Percentiles rank a stretch among this genome's conserved stretches.
phyloP scores from a whole-genome alignment of 179 eudicot species.

The Sideroxylon spinosum region DNA sequence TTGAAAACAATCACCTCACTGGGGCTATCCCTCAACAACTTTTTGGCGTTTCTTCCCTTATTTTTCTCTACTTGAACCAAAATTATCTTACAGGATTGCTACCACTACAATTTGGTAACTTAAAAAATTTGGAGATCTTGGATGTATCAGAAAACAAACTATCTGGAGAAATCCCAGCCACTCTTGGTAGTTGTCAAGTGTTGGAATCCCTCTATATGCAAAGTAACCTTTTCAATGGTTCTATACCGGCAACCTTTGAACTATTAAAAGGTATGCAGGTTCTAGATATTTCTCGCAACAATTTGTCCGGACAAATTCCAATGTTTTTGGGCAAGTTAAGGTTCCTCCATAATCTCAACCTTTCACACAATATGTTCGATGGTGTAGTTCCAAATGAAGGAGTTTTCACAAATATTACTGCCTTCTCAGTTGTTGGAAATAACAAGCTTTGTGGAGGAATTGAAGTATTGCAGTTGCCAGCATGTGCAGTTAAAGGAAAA shows the following conservation, averaged over 20 bases:
- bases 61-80: background rate
- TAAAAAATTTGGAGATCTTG: background rate
- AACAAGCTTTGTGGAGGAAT: conserved; percentile 26
- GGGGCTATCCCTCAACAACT: conserved; percentile 17
- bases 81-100: conserved; percentile 8
- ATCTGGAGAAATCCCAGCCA: conserved; percentile 13
- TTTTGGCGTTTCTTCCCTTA: background rate
- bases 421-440: conserved; percentile 18
- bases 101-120: background rate
- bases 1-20: background rate
- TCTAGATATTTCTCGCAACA: conserved; percentile 16
- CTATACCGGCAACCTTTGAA: conserved; percentile 8
- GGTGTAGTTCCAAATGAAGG: conserved; percentile 24
- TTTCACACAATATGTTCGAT: conserved; percentile 17
- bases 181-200: conserved; percentile 11
- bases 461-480: conserved; percentile 12
- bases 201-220: background rate
- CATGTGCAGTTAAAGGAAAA: conserved; percentile 8
- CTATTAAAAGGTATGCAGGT: background rate
- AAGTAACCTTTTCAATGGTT: conserved; percentile 4
- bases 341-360: background rate
- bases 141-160: conserved; percentile 4
- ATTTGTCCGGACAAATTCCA: conserved; percentile 21
- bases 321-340: background rate
- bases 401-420: conserved; percentile 18